phyloP scores from a whole-genome alignment of 805 yeast species.

The Starmerella cellae region DNA sequence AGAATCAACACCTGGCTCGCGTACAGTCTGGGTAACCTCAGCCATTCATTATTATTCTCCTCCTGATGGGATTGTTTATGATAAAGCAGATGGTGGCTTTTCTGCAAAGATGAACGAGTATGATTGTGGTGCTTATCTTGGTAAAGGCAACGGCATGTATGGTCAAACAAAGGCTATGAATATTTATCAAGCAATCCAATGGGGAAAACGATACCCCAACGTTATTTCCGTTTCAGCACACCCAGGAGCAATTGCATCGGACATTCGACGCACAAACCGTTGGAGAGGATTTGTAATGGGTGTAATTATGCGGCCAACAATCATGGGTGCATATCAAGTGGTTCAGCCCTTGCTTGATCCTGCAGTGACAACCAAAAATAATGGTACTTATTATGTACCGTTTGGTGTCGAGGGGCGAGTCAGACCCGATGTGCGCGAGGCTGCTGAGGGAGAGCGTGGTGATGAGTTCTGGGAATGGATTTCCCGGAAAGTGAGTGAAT shows the following conservation, averaged over 20 bases:
- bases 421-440: conserved; percentile 30
- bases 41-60: conserved; percentile 28
- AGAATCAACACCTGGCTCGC: conserved; percentile 26
- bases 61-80: conserved; percentile 30
- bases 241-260: conserved; percentile 34
- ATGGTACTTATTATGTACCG: conserved; percentile 32
- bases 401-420: conserved; percentile 31
- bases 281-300: conserved; percentile 18
- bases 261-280: conserved; percentile 26
- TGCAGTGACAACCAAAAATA: conserved; percentile 24
- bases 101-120: conserved; percentile 20
- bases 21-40: conserved; percentile 38
- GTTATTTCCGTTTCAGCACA: conserved; percentile 30
- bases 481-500: too few species aligned
- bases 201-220: conserved; percentile 27
- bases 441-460: conserved; percentile 28
- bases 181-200: conserved; percentile 30
- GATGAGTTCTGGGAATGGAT: conserved; percentile 30
- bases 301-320: conserved; percentile 18
- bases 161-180: conserved; percentile 38
- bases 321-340: conserved; percentile 36
- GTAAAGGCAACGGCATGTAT: conserved; percentile 25
- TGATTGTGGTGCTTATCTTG: conserved; percentile 15
- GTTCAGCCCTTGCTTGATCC: conserved; percentile 33
- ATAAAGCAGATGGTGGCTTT: conserved; percentile 22